Evolutionary conservation across 495 filamentous ascomycete genomes (phyloP), one percentile per base, ranked within the genome.

Genomic region (Neurospora intermedia): DNA sequence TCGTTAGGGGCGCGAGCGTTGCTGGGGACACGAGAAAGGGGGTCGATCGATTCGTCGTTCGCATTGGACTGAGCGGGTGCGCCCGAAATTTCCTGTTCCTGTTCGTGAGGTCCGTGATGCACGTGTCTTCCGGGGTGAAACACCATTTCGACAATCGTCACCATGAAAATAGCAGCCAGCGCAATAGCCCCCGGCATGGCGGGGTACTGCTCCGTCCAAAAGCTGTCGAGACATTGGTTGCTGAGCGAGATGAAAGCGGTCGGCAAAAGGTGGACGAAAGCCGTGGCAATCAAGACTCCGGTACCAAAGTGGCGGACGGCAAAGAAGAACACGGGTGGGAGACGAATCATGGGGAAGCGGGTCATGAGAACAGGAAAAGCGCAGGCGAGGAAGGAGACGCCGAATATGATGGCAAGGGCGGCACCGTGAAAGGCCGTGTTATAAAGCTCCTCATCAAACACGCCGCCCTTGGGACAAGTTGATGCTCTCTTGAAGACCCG

Each of bases 261-360:
- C 2, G 93, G 93, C 6, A 96, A 89, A 23, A 90, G 83, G 79
- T 96, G 93, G 6, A 95, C 93, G 77, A 96, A 95, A 35, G 93
- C 92, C n/a, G 93, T 94, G 23, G 93, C 93, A 69, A 96, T 91
- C 45, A 96, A 82, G 16, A 96, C 92, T 11, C 93, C 93, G 6
- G 93, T 95, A 62, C 93, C 93, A 74, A 96, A 93, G 80, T 95
- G 92, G 62, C 91, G 90, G 20, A 91, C 91, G 66, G 89, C 81
- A 79, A 94, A 94, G 75, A 94, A 83, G 73, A 89, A 87, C 69
- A 76, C 77, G 71, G 83, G 79, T 69, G 83, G 80, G 77, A 85
- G 81, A 73, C 85, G 81, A 71, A 83, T 75, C 39, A 76, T 31
- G 45, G 87, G 82, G 42, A 82, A 82, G 78, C 85, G 81, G 71